Evolutionary conservation across 345 rosid genomes (phyloP).

Genomic region (Aurinia saxatilis): DNA sequence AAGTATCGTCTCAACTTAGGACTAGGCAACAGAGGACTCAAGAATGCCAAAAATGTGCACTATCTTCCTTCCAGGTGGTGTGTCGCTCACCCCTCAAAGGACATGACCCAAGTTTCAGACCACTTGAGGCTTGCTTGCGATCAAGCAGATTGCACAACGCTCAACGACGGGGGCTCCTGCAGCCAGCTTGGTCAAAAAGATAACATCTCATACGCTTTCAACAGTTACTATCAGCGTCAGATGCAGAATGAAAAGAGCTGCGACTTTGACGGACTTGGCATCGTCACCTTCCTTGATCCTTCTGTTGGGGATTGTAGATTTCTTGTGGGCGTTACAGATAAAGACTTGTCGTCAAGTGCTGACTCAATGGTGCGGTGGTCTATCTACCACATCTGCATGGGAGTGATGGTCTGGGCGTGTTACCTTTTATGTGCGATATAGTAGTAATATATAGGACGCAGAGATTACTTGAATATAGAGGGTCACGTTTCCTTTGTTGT

Average conservation of each 20-base stretch:
- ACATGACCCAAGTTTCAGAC: slow-evolving; percentile 54
- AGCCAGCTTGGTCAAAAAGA: slow-evolving; percentile 77
- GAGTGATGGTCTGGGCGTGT: slow-evolving; percentile 34
- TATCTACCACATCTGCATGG: slow-evolving; percentile 27
- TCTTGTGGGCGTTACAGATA: slow-evolving; percentile 79
- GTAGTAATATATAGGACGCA: not conserved
- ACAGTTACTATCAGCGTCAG: slow-evolving; percentile 87
- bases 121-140: slow-evolving; percentile 76
- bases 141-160: slow-evolving; percentile 88
- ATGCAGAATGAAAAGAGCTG: slow-evolving; percentile 79
- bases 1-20: slow-evolving; percentile 79
- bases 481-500: not conserved
- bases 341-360: slow-evolving; percentile 30
- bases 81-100: slow-evolving; percentile 67
- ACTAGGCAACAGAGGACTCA: slow-evolving; percentile 55
- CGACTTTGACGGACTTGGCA: slow-evolving; percentile 82
- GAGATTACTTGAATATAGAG: slow-evolving; percentile 4
- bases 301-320: slow-evolving; percentile 85
- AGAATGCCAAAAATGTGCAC: slow-evolving; percentile 62
- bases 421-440: slow-evolving; percentile 28
- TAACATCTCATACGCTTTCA: slow-evolving; percentile 86
- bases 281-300: slow-evolving; percentile 82
- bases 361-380: slow-evolving; percentile 26
- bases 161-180: slow-evolving; percentile 80
- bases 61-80: slow-evolving; percentile 97